Base-by-base conservation (phyloP, 371 early-diverging fungal species). In the Apophysomyces ossiformis region DNA sequence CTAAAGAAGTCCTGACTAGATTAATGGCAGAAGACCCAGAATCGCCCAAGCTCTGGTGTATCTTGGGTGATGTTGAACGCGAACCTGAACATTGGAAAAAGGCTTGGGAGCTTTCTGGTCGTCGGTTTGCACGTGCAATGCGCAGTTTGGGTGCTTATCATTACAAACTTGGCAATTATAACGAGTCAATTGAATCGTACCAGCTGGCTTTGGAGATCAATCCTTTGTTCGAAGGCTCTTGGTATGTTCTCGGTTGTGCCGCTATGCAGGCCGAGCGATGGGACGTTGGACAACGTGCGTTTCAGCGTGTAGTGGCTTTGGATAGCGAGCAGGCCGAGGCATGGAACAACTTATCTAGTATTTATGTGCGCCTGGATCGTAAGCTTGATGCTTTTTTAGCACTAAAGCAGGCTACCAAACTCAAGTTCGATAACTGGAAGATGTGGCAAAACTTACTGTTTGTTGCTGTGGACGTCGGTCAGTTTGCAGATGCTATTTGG, bases 171-270 rank as follows among this genome's bases (percentile, higher is more conserved):
- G 63, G 81, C 13, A 80, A 94, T 32, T 91, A 73, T 61, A 68
- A 69, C 8, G 75, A 78, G 9, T 75, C 85, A 16, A 83, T 89
- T 56, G 88, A 82, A 0, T 82, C 84, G 62, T 93, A 89, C 70
- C 75, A 87, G 69, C 74, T 82, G 26, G 97, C 97, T 0, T 81
- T 99, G 64, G 75, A 65, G n/a, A 91, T 99, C 79, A 99, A 99
- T 75, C 94, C 98, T 6, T 74, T 99, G 46, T 96, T 93, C 77
- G 96, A 96, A 64, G 90, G 92, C 63, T 93, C 96, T 4, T 99
- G 99, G 99, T 99, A 93, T 74, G 78, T 96, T 38, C 79, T 95
- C 64, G 99, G 99, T 2, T 99, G 99, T 75, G 95, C 96, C 32
- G 94, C 95, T 1, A 87, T 98, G 87, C 89, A 89, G 18, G 63